Conservation (phyloP, 345 rosid species). For the Eucalyptus viminalis region DNA sequence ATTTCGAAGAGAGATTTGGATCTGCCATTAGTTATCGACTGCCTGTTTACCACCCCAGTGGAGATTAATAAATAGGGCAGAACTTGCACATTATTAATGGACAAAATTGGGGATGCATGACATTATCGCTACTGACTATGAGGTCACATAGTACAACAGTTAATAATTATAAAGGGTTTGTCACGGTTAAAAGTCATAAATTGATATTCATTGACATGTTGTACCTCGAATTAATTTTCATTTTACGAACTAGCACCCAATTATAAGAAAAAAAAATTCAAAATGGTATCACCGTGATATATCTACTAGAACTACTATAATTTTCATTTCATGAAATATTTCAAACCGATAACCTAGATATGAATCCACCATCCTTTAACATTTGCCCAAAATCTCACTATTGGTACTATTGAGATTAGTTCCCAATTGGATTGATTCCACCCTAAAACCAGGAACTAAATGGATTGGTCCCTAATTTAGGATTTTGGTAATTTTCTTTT, state of each 20-base stretch:
- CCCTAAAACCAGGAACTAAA: not conserved
- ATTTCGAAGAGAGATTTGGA: not conserved
- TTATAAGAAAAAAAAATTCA: not conserved
- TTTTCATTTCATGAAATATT: not conserved
- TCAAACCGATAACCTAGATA: accelerated
- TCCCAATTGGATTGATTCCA: too few species aligned
- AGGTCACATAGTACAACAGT: not conserved
- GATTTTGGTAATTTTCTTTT: not conserved
- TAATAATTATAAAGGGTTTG: not conserved
- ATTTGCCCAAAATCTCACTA: not conserved
- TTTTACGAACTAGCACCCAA: not conserved
- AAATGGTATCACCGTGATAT: accelerated
- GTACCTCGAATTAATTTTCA: not conserved
- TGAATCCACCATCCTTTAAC: accelerated
- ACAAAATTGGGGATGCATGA: too few species aligned
- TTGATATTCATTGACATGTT: not conserved
- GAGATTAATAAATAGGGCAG: not conserved
- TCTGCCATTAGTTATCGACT: not conserved
- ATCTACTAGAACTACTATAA: not conserved
- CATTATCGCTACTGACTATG: not conserved
- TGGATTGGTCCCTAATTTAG: not conserved
- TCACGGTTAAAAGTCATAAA: not conserved
- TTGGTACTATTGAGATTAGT: too few species aligned
- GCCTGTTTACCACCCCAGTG: not conserved
- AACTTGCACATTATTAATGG: not conserved